Evolutionary conservation across 192 early-diverging fungal genomes (phyloP), one percentile per base, ranked within the genome.

Genomic region (Backusella tarrabulga): DNA sequence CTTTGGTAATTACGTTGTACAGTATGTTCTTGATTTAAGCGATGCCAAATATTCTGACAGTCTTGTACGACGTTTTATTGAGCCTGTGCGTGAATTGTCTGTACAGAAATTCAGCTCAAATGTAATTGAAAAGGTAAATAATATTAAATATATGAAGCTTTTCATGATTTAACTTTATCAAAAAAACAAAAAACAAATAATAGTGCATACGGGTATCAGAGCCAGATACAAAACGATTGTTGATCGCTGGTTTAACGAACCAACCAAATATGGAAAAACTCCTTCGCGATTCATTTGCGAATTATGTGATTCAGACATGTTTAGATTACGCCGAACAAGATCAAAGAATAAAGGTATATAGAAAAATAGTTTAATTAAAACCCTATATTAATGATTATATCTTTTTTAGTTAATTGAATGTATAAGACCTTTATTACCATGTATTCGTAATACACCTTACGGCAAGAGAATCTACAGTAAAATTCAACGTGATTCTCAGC

Each of bases 91-190:
- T 75, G 81, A 83, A 9, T 81, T 97, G 29, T 95, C 94, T 15
- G 89, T 95, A 42, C 95, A 97, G 86, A 97, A 97, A 82, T 95
- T 95, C 78, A 94, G 92, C 76, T 95, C 94, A 52, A 97, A 97
- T 79, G 95, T 95, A 41, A 94, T 97, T 81, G 95, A 97, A 83
- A 97, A 97, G 90, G 91, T 91, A 85, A 32, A 50, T 23, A 19
- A 50, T 34, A 44, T 29, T 9, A 60, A 26, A 26, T 11, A 6
- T 8, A 63, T 63, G 4, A 29, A 34, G 23, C 35, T 17, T 36
- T 15, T 40, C 17, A 7, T 26, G 21, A 29, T 23, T 11, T 46
- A 36, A 34, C 21, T 68, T 6, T 29, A 34, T 70, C 29, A 32
- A 29, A 52, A 29, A 72, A n/a, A n/a, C n/a, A n/a, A n/a, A 40